These are phyloP conservation scores for Trichosanthes cucumerina DNA, from an alignment of 306 rosid genomes.

Conservation along the genomic window DNA sequence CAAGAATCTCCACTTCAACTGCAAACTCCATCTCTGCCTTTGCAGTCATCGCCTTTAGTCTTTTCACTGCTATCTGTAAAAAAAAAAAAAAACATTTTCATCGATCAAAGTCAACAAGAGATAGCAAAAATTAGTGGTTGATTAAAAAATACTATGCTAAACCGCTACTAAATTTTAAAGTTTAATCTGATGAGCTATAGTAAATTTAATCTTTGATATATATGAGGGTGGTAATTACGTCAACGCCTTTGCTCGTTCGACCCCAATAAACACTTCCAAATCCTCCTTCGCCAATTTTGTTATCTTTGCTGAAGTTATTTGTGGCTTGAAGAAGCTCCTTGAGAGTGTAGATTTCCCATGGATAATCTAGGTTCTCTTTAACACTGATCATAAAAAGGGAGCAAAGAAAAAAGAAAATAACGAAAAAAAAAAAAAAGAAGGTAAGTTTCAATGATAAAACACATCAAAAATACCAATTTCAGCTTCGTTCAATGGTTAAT, in stretches of 20 bases:
- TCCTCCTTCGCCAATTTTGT: constrained; percentile 90
- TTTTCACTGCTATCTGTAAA: constrained; percentile 79
- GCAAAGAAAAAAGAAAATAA: not conserved
- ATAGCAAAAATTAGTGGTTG: too few relatives aligned
- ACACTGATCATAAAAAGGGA: not conserved
- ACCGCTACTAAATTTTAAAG: not conserved
- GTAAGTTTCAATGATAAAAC: not conserved
- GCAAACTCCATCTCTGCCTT: constrained; percentile 98
- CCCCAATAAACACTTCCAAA: constrained; percentile 90
- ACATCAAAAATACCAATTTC: not conserved
- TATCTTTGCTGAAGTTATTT: constrained; percentile 62
- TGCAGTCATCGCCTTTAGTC: constrained; percentile 72
- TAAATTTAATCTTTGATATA: not conserved
- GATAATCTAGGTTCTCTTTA: constrained; percentile 42
- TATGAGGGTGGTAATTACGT: constrained; percentile 26
- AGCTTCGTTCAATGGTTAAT: not conserved
- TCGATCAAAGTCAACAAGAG: not conserved
- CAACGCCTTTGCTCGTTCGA: constrained; percentile 63
- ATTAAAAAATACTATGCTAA: too few relatives aligned
- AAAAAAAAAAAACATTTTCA: not conserved
- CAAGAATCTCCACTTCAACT: constrained; percentile 88
- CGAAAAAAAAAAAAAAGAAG: not conserved
- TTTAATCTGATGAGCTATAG: not conserved
- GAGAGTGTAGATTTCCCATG: constrained; percentile 74
- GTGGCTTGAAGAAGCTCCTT: constrained; percentile 86